These are phyloP conservation scores for Cladorrhinum sp. DNA, from an alignment of 2,329 filamentous ascomycete genomes.

Conservation along the genomic window DNA sequence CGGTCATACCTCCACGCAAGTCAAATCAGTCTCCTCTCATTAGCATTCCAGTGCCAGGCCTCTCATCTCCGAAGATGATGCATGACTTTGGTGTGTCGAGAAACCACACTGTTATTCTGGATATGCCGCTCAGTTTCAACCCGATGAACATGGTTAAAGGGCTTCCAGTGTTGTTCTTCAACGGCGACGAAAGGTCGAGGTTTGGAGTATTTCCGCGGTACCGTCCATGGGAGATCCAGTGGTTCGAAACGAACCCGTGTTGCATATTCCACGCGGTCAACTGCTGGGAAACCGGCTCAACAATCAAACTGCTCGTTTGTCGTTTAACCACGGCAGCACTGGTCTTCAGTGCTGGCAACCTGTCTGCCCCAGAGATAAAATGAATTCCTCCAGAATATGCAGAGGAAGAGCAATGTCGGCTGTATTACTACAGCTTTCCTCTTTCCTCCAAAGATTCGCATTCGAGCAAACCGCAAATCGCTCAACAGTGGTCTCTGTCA, in stretches of 20 bases:
- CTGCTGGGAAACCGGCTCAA: slow-evolving; percentile 57
- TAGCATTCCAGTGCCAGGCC: slow-evolving; percentile 57
- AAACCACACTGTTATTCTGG: slow-evolving; percentile 63
- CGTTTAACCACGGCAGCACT: slow-evolving; percentile 64
- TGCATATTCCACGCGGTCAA: slow-evolving; percentile 73
- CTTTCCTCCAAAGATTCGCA: slow-evolving; percentile 30
- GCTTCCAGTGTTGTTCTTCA: slow-evolving; percentile 57
- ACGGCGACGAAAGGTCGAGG: slow-evolving; percentile 54
- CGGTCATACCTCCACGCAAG: slow-evolving; percentile 36
- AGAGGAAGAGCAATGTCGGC: slow-evolving; percentile 64
- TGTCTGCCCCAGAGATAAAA: slow-evolving; percentile 50
- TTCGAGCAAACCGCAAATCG: slow-evolving; percentile 37
- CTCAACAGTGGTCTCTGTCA: slow-evolving; percentile 62
- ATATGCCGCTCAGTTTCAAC: slow-evolving; percentile 64
- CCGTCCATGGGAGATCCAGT: slow-evolving; percentile 54
- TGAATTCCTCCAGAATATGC: slow-evolving; percentile 35
- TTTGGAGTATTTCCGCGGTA: slow-evolving; percentile 68
- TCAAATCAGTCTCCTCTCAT: slow-evolving; percentile 32
- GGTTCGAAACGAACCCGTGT: slow-evolving; percentile 67
- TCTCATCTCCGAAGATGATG: slow-evolving; percentile 68
- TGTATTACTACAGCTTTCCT: slow-evolving; percentile 67
- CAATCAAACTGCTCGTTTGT: slow-evolving; percentile 64
- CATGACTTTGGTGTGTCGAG: slow-evolving; percentile 70
- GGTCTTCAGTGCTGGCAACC: slow-evolving; percentile 63
- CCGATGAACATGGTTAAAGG: slow-evolving; percentile 58